Evolutionary conservation across 108 stramenopile genomes (phyloP).

Genomic region (Epipyxis sp.): DNA sequence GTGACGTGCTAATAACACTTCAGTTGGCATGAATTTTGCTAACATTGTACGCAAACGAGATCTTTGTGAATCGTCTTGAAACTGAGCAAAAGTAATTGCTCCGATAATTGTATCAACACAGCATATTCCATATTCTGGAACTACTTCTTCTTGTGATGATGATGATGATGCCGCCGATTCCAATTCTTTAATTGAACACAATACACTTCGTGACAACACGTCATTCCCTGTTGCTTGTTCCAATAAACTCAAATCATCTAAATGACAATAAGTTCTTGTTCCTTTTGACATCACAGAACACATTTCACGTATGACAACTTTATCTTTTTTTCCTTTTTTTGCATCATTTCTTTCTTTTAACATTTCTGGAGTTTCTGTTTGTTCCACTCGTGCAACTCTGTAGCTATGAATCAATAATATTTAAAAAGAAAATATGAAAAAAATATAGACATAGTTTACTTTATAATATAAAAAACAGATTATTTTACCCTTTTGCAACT

Average conservation of each 20-base stretch:
- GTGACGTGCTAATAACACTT: constrained; percentile 52
- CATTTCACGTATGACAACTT: constrained; percentile 87
- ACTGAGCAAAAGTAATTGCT: constrained; percentile 84
- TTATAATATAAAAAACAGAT: no score
- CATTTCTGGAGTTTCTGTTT: constrained; percentile 94
- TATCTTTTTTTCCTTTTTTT: constrained; percentile 19
- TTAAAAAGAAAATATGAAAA: no score
- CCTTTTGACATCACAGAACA: constrained; percentile 78
- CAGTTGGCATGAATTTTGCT: constrained; percentile 71
- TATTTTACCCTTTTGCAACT: constrained; percentile 79
- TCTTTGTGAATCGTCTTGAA: constrained; percentile 87
- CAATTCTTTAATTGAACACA: constrained; percentile 71
- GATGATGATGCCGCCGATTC: constrained; percentile 21
- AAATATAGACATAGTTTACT: no score
- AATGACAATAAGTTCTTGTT: constrained; percentile 84
- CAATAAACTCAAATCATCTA: constrained; percentile 69
- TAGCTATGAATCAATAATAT: no score
- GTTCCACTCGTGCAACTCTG: constrained; percentile 96
- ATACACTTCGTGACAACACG: constrained; percentile 56
- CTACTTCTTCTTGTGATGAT: constrained; percentile 38
- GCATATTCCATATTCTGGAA: constrained; percentile 81
- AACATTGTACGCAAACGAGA: constrained; percentile 86
- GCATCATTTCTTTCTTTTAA: constrained; percentile 72
- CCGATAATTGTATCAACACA: constrained; percentile 80
- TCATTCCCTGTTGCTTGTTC: constrained; percentile 47